Percentiles rank a stretch among this genome's conserved stretches.
phyloP scores from a whole-genome alignment of 2,329 filamentous ascomycete species.

The Coniella vitis region DNA sequence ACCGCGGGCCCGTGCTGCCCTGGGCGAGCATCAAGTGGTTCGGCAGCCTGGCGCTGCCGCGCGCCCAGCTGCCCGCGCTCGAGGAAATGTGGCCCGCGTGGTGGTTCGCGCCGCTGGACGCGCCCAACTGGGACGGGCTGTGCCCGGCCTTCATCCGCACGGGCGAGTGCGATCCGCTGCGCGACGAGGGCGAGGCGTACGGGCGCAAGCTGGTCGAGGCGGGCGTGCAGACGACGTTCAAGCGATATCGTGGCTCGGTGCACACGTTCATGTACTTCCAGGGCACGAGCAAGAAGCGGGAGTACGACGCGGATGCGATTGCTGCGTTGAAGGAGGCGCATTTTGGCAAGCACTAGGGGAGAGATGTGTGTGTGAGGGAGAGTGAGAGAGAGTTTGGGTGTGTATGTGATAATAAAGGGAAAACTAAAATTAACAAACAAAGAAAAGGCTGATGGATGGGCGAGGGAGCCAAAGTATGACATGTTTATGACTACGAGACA shows the following conservation, averaged over 20 bases:
- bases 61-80: constrained; percentile 21
- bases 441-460: no score
- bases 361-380: no score
- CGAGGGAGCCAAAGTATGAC: no score
- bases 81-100: constrained; percentile 25
- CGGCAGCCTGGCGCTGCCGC: constrained; percentile 23
- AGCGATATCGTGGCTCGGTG: constrained; percentile 30
- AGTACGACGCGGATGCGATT: constrained; percentile 28
- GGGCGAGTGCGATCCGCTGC: constrained; percentile 29
- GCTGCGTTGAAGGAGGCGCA: constrained; percentile 26
- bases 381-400: no score
- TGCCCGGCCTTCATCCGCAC: constrained; percentile 29
- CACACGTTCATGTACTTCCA: constrained; percentile 31
- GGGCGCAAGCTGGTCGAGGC: constrained; percentile 28
- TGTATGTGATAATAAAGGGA: no score
- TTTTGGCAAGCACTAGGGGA: constrained; percentile 6
- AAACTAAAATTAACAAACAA: no score
- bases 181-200: constrained; percentile 36
- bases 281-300: constrained; percentile 23
- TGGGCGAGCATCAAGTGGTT: constrained; percentile 30
- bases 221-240: constrained; percentile 30
- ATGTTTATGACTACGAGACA: no score
- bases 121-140: constrained; percentile 25
- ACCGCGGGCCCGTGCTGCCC: constrained; percentile 26
- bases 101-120: constrained; percentile 28